Conservation (phyloP, 2,329 filamentous ascomycete species). For the Pseudogymnoascus destructans region DNA sequence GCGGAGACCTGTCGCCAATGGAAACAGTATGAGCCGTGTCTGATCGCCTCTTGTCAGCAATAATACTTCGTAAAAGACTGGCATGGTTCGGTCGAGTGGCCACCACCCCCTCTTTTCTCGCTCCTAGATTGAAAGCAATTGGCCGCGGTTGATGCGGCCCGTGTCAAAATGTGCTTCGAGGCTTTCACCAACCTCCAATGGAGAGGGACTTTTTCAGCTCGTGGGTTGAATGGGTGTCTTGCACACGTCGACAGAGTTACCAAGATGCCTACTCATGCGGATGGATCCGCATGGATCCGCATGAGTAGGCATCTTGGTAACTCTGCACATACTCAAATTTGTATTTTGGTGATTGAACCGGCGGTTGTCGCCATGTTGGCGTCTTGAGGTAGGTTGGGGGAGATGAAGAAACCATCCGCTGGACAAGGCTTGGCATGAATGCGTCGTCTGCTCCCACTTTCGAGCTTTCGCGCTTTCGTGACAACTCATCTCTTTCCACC, state of each 20-base stretch:
- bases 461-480: background rate
- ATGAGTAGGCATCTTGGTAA: background rate
- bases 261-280: too few relatives aligned
- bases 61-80: background rate
- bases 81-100: background rate
- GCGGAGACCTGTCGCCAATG: background rate
- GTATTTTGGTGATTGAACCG: background rate
- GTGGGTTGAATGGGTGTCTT: background rate
- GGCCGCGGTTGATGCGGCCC: conserved; percentile 1
- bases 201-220: background rate
- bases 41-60: conserved; percentile 4
- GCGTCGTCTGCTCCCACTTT: background rate
- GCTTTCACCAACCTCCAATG: background rate
- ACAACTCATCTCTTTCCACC: background rate
- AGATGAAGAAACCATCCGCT: background rate
- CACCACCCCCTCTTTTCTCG: background rate
- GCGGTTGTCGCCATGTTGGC: background rate
- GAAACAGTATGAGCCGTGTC: background rate
- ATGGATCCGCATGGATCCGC: conserved; percentile 3
- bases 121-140: background rate
- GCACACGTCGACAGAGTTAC: background rate
- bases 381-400: background rate
- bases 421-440: background rate
- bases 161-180: background rate
- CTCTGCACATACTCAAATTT: background rate